phyloP scores from a whole-genome alignment of 805 yeast species.

The Kazachstania africana region DNA sequence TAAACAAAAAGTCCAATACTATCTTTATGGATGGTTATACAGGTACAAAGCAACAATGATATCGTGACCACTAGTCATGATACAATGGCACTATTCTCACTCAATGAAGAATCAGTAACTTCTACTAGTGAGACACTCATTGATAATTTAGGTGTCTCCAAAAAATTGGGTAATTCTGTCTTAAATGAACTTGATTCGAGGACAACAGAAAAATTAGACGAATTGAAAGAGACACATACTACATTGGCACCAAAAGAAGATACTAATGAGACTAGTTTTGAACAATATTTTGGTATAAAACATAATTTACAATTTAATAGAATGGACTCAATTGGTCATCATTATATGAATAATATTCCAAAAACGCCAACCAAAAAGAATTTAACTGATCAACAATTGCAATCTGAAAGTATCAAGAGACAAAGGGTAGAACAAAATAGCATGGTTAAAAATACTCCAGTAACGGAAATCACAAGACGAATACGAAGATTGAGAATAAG shows the following conservation, averaged over 20 bases:
- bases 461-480: constrained; percentile 18
- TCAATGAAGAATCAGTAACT: no score
- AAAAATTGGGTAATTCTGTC: constrained; percentile 25
- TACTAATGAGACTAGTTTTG: not conserved
- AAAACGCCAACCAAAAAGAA: constrained; percentile 7
- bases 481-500: constrained; percentile 17
- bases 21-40: no score
- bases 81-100: no score
- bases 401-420: constrained; percentile 5
- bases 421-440: no score
- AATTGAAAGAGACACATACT: constrained; percentile 2
- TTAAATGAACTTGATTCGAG: constrained; percentile 26
- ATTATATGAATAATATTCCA: constrained; percentile 11
- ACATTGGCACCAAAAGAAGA: not conserved
- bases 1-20: no score
- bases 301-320: constrained; percentile 19
- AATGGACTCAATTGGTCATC: constrained; percentile 26
- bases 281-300: constrained; percentile 8
- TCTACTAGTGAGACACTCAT: no score
- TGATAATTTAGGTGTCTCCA: constrained; percentile 22
- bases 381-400: constrained; percentile 1
- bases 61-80: no score
- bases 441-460: constrained; percentile 4
- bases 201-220: constrained; percentile 16
- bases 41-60: no score